These are phyloP conservation scores for Calocybe indica DNA, from an alignment of 768 basidiomycete species.

Conservation along the genomic window DNA sequence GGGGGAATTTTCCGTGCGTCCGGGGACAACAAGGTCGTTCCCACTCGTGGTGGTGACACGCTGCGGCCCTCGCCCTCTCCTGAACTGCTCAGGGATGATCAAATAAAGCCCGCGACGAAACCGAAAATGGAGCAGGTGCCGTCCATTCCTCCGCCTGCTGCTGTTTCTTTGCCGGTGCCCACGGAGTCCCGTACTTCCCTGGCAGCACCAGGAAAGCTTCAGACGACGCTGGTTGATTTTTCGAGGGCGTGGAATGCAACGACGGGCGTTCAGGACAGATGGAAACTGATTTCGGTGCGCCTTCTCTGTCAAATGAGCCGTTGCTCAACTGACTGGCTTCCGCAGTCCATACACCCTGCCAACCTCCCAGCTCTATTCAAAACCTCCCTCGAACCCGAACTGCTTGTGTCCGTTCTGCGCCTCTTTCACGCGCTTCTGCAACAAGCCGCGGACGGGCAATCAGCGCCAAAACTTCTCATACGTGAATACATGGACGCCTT, in stretches of 20 bases:
- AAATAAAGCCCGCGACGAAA: not conserved
- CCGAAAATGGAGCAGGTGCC: not conserved
- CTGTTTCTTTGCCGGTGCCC: constrained; percentile 1
- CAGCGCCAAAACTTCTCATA: constrained; percentile 14
- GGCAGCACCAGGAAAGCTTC: constrained; percentile 17
- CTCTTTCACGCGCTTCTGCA: constrained; percentile 34
- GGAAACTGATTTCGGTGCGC: constrained; percentile 56
- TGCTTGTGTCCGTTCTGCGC: constrained; percentile 53
- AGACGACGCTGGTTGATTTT: constrained; percentile 57
- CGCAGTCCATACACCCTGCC: constrained; percentile 36
- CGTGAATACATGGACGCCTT: constrained; percentile 49
- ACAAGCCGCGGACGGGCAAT: constrained; percentile 7
- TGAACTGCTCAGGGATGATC: not conserved
- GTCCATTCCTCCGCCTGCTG: not conserved
- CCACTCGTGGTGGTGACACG: constrained; percentile 17
- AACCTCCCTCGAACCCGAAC: constrained; percentile 59
- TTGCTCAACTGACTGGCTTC: not conserved
- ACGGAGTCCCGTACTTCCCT: not conserved
- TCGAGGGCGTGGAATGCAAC: constrained; percentile 49
- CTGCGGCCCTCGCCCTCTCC: constrained; percentile 6
- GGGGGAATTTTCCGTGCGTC: constrained; percentile 70
- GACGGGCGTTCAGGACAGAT: constrained; percentile 37
- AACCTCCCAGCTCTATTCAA: constrained; percentile 60
- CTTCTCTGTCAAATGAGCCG: constrained; percentile 25
- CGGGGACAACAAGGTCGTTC: constrained; percentile 56